These are phyloP conservation scores for Diutina ranongensis DNA, from an alignment of 1,139 yeast species.

Conservation along the genomic window DNA sequence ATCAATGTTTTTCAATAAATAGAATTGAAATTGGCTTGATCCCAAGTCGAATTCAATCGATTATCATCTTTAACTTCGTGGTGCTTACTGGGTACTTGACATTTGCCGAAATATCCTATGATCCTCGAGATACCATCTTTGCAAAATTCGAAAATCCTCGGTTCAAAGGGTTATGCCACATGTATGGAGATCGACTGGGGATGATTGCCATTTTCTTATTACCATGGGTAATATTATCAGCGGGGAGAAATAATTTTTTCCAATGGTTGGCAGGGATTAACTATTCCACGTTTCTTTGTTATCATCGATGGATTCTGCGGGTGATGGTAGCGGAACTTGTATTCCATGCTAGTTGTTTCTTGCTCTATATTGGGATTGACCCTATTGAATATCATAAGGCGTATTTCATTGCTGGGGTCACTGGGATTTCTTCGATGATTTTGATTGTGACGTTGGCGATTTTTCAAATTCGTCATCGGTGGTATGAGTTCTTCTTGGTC, in stretches of 20 bases:
- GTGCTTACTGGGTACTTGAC: neutral
- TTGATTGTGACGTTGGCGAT: neutral
- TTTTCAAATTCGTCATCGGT: conserved; percentile 11
- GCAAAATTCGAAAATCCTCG: neutral
- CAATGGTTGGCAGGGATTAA: conserved; percentile 32
- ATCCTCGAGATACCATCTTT: neutral
- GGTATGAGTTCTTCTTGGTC: conserved; percentile 3
- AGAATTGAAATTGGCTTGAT: neutral
- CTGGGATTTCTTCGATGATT: neutral
- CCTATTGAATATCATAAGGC: neutral
- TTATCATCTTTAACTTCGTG: neutral
- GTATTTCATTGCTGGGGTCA: neutral
- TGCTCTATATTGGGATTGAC: conserved; percentile 6
- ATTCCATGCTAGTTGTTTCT: conserved; percentile 30
- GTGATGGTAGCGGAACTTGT: conserved; percentile 17
- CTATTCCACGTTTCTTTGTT: conserved; percentile 23
- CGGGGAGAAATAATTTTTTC: conserved; percentile 31
- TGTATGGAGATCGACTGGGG: conserved; percentile 9
- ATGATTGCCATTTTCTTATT: conserved; percentile 13
- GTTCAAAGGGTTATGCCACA: conserved; percentile 9
- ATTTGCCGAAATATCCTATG: neutral
- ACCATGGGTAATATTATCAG: conserved; percentile 28
- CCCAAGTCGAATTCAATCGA: neutral
- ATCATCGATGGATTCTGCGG: conserved; percentile 30
- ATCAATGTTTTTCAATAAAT: neutral